phyloP scores from a whole-genome alignment of 2,329 filamentous ascomycete species.

The Hyphodiscus sp. region DNA sequence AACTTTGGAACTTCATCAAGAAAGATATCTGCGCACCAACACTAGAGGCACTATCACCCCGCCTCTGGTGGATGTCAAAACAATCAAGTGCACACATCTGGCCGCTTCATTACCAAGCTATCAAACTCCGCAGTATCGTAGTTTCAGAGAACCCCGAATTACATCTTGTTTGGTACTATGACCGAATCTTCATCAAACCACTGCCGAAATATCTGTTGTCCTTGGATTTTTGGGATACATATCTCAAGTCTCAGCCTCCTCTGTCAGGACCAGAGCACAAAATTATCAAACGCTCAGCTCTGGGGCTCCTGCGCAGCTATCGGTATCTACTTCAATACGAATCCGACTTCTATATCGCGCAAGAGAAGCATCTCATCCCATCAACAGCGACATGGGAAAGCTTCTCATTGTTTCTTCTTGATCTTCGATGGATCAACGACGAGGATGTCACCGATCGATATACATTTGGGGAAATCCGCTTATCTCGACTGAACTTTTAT shows the following conservation, averaged over 20 bases:
- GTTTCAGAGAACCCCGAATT: slow-evolving; percentile 31
- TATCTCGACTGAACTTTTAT: slow-evolving; percentile 16
- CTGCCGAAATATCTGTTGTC: slow-evolving; percentile 26
- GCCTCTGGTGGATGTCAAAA: background rate
- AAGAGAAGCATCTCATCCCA: slow-evolving; percentile 18
- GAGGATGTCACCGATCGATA: slow-evolving; percentile 25
- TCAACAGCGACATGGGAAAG: background rate
- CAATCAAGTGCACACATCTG: background rate
- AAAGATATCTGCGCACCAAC: no score
- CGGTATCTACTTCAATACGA: slow-evolving; percentile 26
- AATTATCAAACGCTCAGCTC: background rate
- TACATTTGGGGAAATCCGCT: slow-evolving; percentile 29
- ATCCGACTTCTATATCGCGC: slow-evolving; percentile 31
- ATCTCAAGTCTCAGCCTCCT: slow-evolving; percentile 1
- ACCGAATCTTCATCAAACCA: slow-evolving; percentile 29
- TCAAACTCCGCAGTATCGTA: slow-evolving; percentile 27
- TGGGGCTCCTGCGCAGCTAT: slow-evolving; percentile 31
- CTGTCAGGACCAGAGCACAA: background rate
- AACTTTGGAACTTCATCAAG: no score
- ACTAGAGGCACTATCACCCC: no score
- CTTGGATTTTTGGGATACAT: slow-evolving; percentile 23
- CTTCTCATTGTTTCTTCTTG: slow-evolving; percentile 9
- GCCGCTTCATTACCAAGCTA: slow-evolving; percentile 16
- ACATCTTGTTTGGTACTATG: slow-evolving; percentile 30
- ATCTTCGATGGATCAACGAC: slow-evolving; percentile 9